Evolutionary conservation across 2,329 filamentous ascomycete species (phyloP), one percentile per base, ranked within the genome.

Genomic region (Gremmenia infestans): DNA sequence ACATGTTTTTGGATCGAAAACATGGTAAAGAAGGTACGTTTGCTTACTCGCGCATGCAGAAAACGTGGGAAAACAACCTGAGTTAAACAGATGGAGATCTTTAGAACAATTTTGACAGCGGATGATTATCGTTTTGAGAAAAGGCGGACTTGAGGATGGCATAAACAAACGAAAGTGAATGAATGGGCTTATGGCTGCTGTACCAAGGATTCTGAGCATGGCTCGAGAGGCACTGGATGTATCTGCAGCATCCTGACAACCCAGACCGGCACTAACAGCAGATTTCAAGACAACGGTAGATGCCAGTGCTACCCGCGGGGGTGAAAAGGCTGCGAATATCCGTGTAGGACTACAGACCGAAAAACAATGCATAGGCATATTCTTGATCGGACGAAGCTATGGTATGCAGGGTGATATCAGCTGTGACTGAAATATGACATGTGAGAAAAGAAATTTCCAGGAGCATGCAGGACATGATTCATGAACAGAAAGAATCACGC

Each of bases 11-110:
- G 52, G 12, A 56, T 50, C 14, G 52, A 49, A 36, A 57, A 40
- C 58, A 60, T 58, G n/a, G 37, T 51, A 37, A n/a, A 19, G 54
- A 50, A 37, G 36, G 39, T 35, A 55, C 49, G 19, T 36, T 39
- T 47, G 43, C 23, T 48, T 22, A 36, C 37, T 49, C 39, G 36
- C 56, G 55, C 59, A 55, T 54, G 60, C 54, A 52, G 15, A 57
- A 58, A 64, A 63, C 62, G 62, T 64, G 60, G 58, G 54, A 25
- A 36, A 39, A 4, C 50, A 39, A 45, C 45, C 37, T 39, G 53
- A 56, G 53, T 60, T 62, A 62, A 62, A 63, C 53, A 52, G 47
- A 40, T 35, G 51, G 19, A 45, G 54, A 48, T 19, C 22, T 17
- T 19, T 7, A 11, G 40, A 17, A 40, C 43, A 50, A 50, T 36